Conservation (phyloP, 148 eudicot species). For the Fagopyrum esculentum region DNA sequence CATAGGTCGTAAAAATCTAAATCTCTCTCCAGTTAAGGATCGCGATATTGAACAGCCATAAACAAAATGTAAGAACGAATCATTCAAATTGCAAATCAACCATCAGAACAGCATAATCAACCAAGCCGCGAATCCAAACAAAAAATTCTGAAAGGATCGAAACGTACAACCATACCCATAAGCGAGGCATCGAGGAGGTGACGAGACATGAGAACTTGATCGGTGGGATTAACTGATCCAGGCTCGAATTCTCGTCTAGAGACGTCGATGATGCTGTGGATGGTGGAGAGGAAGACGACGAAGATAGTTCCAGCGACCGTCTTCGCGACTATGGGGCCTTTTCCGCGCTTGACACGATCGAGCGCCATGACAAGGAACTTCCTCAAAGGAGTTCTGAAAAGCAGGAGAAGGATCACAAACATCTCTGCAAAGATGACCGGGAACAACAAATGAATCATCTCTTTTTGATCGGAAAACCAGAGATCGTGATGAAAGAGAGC, state of each 20-base stretch:
- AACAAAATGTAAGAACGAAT: background rate
- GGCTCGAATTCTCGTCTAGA: slow-evolving; percentile 18
- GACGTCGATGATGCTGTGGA: slow-evolving; percentile 13
- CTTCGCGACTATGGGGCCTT: slow-evolving; percentile 23
- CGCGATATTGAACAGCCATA: background rate
- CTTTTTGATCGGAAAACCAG: background rate
- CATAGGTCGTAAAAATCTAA: background rate
- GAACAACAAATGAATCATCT: slow-evolving; percentile 30
- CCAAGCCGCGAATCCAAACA: background rate
- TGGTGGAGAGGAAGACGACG: slow-evolving; percentile 17
- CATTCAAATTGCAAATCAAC: background rate
- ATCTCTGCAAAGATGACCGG: slow-evolving; percentile 24
- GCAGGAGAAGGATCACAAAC: slow-evolving; percentile 22
- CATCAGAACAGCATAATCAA: background rate
- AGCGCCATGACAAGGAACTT: slow-evolving; percentile 25
- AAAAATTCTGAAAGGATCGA: background rate
- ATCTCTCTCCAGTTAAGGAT: background rate
- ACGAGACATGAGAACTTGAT: slow-evolving; percentile 28
- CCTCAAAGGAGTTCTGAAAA: slow-evolving; percentile 29
- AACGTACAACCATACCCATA: slow-evolving; percentile 21
- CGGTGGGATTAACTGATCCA: slow-evolving; percentile 25
- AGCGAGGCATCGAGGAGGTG: slow-evolving; percentile 29
- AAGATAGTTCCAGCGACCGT: slow-evolving; percentile 24
- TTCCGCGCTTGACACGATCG: slow-evolving; percentile 32
- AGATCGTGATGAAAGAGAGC: background rate